Evolutionary conservation across 2,329 filamentous ascomycete species (phyloP).

Genomic region (Colletotrichum karsti): DNA sequence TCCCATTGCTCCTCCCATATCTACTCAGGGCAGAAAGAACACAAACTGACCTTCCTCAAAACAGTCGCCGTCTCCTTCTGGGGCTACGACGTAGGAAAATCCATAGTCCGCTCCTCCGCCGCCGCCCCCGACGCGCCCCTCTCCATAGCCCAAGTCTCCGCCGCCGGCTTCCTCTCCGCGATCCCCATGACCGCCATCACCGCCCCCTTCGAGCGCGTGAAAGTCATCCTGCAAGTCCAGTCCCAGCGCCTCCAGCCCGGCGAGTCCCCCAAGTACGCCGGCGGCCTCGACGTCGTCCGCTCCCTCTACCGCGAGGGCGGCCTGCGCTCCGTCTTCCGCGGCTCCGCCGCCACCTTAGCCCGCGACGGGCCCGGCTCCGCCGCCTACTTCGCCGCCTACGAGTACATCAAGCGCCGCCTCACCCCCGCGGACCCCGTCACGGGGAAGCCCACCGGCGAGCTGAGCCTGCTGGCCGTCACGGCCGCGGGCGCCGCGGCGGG

Average conservation of each 20-base stretch:
- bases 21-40: not conserved
- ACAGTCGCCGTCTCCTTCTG: constrained; percentile 76
- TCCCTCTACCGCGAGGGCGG: constrained; percentile 94
- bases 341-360: constrained; percentile 88
- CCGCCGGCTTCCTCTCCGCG: constrained; percentile 96
- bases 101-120: constrained; percentile 77
- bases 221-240: constrained; percentile 97
- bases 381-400: constrained; percentile 97
- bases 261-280: constrained; percentile 91
- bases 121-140: constrained; percentile 72
- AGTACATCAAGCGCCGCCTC: constrained; percentile 88
- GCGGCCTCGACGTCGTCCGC: constrained; percentile 88
- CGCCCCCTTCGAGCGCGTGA: constrained; percentile 98
- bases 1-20: not conserved
- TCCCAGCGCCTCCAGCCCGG: constrained; percentile 90
- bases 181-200: constrained; percentile 98
- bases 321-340: constrained; percentile 90
- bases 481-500: constrained; percentile 89
- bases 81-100: constrained; percentile 97
- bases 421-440: constrained; percentile 82
- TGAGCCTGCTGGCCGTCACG: constrained; percentile 85
- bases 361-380: constrained; percentile 93
- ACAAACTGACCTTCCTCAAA: no score
- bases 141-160: constrained; percentile 86
- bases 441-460: constrained; percentile 77